These are phyloP conservation scores for Aspergillus terreus DNA, from an alignment of 2,329 filamentous ascomycete species.

Conservation along the genomic window DNA sequence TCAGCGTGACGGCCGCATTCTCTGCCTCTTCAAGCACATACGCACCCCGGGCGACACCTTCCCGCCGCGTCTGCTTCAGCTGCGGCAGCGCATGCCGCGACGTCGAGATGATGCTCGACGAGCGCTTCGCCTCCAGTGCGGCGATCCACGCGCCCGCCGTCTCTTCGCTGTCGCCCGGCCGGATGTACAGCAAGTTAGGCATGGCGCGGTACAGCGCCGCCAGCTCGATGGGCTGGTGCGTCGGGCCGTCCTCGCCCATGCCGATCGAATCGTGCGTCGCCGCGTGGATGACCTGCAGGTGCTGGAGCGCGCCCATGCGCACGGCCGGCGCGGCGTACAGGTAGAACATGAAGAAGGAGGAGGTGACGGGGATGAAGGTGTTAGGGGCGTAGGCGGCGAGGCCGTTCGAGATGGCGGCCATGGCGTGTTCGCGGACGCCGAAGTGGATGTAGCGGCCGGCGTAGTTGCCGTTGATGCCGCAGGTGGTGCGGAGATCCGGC, in stretches of 20 bases:
- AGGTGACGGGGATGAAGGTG: conserved; percentile 57
- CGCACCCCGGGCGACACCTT: conserved; percentile 38
- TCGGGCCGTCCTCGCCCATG: conserved; percentile 59
- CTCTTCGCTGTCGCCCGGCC: conserved; percentile 58
- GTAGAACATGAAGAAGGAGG: conserved; percentile 63
- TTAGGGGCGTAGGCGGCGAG: conserved; percentile 55
- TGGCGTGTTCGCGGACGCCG: conserved; percentile 60
- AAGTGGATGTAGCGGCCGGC: conserved; percentile 52
- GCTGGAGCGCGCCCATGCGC: conserved; percentile 58
- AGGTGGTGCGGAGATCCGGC: conserved; percentile 26
- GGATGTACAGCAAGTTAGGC: conserved; percentile 60
- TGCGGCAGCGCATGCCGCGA: conserved; percentile 42
- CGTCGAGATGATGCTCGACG: conserved; percentile 43
- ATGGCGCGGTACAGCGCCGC: conserved; percentile 58
- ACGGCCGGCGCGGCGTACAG: conserved; percentile 55
- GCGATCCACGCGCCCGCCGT: conserved; percentile 42
- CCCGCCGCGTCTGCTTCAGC: conserved; percentile 33
- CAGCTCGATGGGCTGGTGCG: conserved; percentile 60
- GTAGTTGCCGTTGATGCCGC: conserved; percentile 48
- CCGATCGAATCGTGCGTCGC: conserved; percentile 62
- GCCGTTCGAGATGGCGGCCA: conserved; percentile 78
- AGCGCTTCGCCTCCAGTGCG: conserved; percentile 37
- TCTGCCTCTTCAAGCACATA: conserved; percentile 39
- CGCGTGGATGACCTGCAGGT: conserved; percentile 55
- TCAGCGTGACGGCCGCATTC: conserved; percentile 43